These are phyloP conservation scores for Iberis amara DNA, from an alignment of 441 rosid genomes.

Conservation along the genomic window DNA sequence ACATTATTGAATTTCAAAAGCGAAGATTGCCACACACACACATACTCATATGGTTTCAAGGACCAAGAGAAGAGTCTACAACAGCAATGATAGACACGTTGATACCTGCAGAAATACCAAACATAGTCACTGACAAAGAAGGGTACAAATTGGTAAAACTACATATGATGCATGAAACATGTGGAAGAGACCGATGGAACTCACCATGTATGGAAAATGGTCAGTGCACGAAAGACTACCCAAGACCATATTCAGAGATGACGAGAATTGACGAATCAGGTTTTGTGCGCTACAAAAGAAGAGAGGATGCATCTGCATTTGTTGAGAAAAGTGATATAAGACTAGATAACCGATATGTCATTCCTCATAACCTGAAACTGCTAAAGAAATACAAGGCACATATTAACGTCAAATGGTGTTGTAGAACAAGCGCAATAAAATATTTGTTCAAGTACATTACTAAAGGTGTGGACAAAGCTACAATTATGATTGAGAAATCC, in stretches of 20 bases:
- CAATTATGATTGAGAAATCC: background rate
- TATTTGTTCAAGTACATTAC: conserved; percentile 6
- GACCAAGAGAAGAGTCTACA: fast-evolving
- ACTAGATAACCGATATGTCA: background rate
- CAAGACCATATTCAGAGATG: background rate
- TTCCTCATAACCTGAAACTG: background rate
- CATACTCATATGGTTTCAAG: background rate
- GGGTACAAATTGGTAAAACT: background rate
- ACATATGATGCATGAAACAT: background rate
- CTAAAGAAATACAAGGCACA: background rate
- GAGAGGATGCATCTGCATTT: background rate
- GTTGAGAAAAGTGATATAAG: background rate
- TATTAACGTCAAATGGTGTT: conserved; percentile 4
- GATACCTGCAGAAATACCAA: background rate
- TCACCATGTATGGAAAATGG: background rate
- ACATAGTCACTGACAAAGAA: background rate
- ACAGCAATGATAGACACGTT: background rate
- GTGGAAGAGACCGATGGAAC: fast-evolving
- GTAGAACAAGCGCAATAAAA: background rate
- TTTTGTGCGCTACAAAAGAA: background rate
- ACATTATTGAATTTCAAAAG: background rate
- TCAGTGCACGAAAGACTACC: background rate
- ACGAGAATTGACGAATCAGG: background rate
- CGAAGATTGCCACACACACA: background rate
- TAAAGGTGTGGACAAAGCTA: background rate